phyloP scores from a whole-genome alignment of 768 basidiomycete genomes.

The Suillus tomentosus region DNA sequence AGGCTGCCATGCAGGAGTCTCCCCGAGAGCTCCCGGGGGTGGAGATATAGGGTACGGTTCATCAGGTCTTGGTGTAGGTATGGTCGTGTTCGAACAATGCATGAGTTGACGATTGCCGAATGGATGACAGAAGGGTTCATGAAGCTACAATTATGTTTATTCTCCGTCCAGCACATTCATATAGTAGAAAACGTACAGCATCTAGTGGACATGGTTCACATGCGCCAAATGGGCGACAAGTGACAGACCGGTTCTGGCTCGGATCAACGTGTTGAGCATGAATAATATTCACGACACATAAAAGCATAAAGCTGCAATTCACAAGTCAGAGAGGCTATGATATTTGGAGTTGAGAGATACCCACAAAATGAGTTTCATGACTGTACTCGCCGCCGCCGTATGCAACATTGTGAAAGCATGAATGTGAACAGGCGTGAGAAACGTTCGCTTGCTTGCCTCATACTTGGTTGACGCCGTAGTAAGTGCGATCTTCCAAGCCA shows the following conservation, averaged over 20 bases:
- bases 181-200: constrained; percentile 44
- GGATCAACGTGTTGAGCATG: constrained; percentile 15
- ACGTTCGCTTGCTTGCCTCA: not conserved
- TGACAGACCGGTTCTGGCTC: constrained; percentile 22
- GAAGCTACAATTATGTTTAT: constrained; percentile 49
- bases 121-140: constrained; percentile 93
- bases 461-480: constrained; percentile 7
- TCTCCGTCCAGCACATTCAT: constrained; percentile 10
- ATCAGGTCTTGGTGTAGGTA: constrained; percentile 24
- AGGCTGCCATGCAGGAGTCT: constrained; percentile 87
- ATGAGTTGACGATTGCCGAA: constrained; percentile 90
- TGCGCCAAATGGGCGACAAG: constrained; percentile 57
- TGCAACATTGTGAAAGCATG: constrained; percentile 16
- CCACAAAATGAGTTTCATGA: constrained; percentile 17
- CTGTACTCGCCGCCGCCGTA: constrained; percentile 12
- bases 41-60: constrained; percentile 15
- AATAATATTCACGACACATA: constrained; percentile 12
- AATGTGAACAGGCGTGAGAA: constrained; percentile 30
- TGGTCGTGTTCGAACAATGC: constrained; percentile 59
- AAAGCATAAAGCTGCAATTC: constrained; percentile 18
- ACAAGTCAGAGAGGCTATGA: not conserved
- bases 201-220: constrained; percentile 68
- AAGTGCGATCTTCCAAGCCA: not conserved
- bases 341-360: constrained; percentile 7
- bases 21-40: constrained; percentile 38